Conservation (phyloP, 192 early-diverging fungal species). For the Coemansia erecta region DNA sequence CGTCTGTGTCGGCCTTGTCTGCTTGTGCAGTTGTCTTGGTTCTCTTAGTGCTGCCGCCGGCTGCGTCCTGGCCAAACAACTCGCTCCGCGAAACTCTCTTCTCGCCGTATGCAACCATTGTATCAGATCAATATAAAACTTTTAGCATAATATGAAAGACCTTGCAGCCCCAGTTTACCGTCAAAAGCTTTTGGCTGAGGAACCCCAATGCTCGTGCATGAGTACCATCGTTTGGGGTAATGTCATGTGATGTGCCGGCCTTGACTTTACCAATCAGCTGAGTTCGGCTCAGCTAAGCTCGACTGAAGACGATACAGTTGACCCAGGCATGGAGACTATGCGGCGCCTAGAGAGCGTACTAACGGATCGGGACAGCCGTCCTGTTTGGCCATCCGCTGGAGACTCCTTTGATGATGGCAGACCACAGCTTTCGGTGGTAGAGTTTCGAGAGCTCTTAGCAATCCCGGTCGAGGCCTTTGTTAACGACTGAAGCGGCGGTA, state of each 20-base stretch:
- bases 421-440: not conserved
- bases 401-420: no score
- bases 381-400: no score
- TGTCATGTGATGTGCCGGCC: no score
- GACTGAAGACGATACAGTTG: not conserved
- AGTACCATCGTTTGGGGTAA: no score
- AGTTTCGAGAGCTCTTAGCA: no score
- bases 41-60: not conserved
- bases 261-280: no score
- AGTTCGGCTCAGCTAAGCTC: not conserved
- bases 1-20: not conserved
- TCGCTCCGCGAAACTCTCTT: not conserved
- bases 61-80: not conserved
- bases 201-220: no score
- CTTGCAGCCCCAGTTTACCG: no score
- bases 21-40: not conserved
- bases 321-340: conserved; percentile 18
- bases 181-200: not conserved
- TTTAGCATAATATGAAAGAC: not conserved
- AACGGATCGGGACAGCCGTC: not conserved
- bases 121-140: not conserved
- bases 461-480: not conserved
- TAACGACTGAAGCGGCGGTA: conserved; percentile 7
- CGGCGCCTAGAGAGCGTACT: conserved; percentile 39
- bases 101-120: not conserved